Conservation (phyloP, 306 rosid genomes). For the Betula pendula region DNA sequence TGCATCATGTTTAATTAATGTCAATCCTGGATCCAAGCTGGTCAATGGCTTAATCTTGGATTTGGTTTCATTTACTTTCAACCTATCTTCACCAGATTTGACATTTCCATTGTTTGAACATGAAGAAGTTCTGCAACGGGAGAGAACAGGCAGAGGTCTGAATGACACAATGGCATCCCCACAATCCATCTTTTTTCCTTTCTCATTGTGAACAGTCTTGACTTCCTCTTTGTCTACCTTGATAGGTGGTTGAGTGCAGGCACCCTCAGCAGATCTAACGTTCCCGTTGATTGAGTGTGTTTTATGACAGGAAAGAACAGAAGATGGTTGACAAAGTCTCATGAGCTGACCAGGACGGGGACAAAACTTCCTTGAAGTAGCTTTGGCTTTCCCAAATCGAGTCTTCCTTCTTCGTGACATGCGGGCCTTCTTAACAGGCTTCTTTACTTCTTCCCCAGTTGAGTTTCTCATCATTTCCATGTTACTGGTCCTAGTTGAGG, state of each 20-base stretch:
- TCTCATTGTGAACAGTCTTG: conserved; percentile 13
- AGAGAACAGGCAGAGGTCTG: conserved; percentile 32
- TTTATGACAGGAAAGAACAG: conserved; percentile 35
- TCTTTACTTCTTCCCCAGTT: conserved; percentile 33
- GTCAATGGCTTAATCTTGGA: conserved; percentile 37
- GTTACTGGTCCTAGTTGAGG: conserved; percentile 18
- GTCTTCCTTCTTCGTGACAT: conserved; percentile 34
- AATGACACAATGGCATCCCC: conserved; percentile 24
- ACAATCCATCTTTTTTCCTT: conserved; percentile 24
- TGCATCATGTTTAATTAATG: conserved; percentile 29
- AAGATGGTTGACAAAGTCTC: conserved; percentile 30
- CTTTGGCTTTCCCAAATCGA: conserved; percentile 35
- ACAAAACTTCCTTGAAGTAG: conserved; percentile 5
- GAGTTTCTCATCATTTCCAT: conserved; percentile 18
- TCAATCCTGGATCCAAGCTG: conserved; percentile 38
- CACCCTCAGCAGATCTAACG: conserved; percentile 25
- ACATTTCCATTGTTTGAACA: conserved; percentile 29
- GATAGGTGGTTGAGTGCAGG: conserved; percentile 33
- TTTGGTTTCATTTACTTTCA: conserved; percentile 26
- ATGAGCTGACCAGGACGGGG: conserved; percentile 21
- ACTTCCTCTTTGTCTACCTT: conserved; percentile 17
- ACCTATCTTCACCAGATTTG: conserved; percentile 37
- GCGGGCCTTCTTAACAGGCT: conserved; percentile 29
- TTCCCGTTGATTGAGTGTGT: conserved; percentile 4
- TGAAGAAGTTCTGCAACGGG: conserved; percentile 41